Evolutionary conservation across 495 filamentous ascomycete genomes (phyloP), one percentile per base, ranked within the genome.

Genomic region (Neurospora tetrasperma): DNA sequence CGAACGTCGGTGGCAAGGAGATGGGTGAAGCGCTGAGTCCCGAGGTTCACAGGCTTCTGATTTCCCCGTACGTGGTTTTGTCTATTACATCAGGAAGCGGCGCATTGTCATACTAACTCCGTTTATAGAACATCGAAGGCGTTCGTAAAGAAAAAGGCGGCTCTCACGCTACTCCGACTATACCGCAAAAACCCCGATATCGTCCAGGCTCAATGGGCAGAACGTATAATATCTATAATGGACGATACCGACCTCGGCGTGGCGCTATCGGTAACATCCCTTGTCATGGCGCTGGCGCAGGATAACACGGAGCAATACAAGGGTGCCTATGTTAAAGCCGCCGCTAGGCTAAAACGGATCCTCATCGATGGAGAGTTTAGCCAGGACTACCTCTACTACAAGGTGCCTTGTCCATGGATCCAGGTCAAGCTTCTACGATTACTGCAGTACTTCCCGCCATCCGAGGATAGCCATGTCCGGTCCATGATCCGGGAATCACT

Each of bases 121-220:
- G 20, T 11, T 5, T 10, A 23, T 69, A 97, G 94, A 42, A 95
- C 96, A 18, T 98, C 95, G 0, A 98, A 98, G 82, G 87, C 96
- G 1, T 99, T 99, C 71, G 96, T 99, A 40, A 99, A 98, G 85
- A 99, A 99, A 86, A 99, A 99, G 85, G 95, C 96, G 6, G 96
- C 96, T 5, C 86, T 99, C 38, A 99, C 96, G 3, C 85, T 99
- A n/a, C 90, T 99, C 38, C 91, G 96, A 66, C 83, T 99, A 16
- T 99, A 97, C 83, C 91, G 96, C 71, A 99, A 98, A 84, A 90
- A 94, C 76, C 92, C 94, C 0, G 90, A 87, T 71, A 98, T 98
- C 76, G 92, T 99, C 12, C 93, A 97, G 79, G 92, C 91, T 66
- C 93, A 98, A 85, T 99, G 96, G 96, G 92, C 94, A 0, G 96